Base-by-base conservation (phyloP, 2,329 filamentous ascomycete species). In the Colletotrichum eremochloae region DNA sequence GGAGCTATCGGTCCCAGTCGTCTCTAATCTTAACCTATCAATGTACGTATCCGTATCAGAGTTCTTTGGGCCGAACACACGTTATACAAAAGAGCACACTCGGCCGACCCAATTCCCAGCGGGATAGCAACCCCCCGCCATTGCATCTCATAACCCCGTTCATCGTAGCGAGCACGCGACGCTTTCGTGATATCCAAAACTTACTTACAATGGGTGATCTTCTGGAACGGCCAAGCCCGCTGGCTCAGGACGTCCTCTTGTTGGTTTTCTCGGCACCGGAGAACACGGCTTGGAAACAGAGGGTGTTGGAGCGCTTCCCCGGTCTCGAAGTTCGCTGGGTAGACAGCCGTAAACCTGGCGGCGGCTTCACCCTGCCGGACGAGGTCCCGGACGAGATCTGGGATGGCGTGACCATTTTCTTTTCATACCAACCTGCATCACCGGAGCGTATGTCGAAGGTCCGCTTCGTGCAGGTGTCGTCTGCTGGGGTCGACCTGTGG, bases 401-500 rank as follows among this genome's bases (percentile, higher is more conserved):
- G 79, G 79, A 82, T 0, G 82, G 81, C 31, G 82, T 84, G n/a
- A 86, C 84, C 0, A 74, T 86, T 50, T 69, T 85, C 20, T 78
- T 76, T 52, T 76, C 79, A 5, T 80, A 79, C 65, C 72, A 76
- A 38, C 78, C 82, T 5, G 81, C 82, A 1, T 77, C 76, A 0
- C 73, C 76, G 2, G 77, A 79, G 36, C 65, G 78, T 55, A 76
- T 85, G 44, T 75, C 77, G 11, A 77, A 80, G 3, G 77, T 86
- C 33, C 80, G 83, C 57, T 85, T 82, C 69, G 81, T 87, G n/a
- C 86, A 87, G 77, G 74, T 85, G 36, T 76, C 79, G 0, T 84
- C 82, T 0, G 82, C 85, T 1, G 86, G 86, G 1, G 82, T 82
- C 0, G 84, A 87, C 72, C 75, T 75, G 48, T 86, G 85, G 83